These are phyloP conservation scores for Microcyclospora tardicrescens DNA, from an alignment of 2,329 filamentous ascomycete genomes.

Conservation along the genomic window DNA sequence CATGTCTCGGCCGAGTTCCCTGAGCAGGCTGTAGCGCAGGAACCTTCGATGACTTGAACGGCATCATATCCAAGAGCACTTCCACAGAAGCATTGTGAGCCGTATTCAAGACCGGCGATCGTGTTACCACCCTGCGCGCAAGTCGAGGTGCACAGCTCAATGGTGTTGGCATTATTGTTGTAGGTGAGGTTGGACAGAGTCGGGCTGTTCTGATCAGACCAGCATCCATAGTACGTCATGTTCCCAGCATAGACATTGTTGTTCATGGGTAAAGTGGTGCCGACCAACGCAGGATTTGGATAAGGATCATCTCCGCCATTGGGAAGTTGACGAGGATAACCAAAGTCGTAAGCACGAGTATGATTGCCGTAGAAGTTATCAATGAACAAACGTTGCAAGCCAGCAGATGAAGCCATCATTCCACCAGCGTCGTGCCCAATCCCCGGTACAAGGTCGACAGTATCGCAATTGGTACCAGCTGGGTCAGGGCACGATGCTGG, in stretches of 20 bases:
- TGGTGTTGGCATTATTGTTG: constrained; percentile 17
- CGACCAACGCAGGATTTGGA: constrained; percentile 20
- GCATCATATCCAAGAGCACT: constrained; percentile 15
- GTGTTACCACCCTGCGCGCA: constrained; percentile 20
- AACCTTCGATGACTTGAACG: constrained; percentile 18
- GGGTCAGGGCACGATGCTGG: constrained; percentile 18
- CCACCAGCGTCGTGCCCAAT: constrained; percentile 23
- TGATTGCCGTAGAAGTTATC: constrained; percentile 27
- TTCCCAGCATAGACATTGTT: constrained; percentile 22
- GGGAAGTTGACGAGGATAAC: constrained; percentile 20
- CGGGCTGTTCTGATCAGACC: constrained; percentile 15
- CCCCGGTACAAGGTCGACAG: constrained; percentile 22
- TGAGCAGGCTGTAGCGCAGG: constrained; percentile 18
- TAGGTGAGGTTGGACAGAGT: constrained; percentile 17
- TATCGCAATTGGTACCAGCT: constrained; percentile 18
- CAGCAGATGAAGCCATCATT: constrained; percentile 25
- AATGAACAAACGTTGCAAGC: constrained; percentile 24
- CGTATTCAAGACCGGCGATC: constrained; percentile 24
- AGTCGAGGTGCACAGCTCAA: constrained; percentile 19
- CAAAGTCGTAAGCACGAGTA: constrained; percentile 23
- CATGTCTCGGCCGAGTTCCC: constrained; percentile 21
- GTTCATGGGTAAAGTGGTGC: constrained; percentile 10
- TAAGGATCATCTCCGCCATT: constrained; percentile 21
- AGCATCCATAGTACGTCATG: constrained; percentile 27
- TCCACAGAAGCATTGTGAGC: constrained; percentile 24